Conservation (phyloP, 805 yeast genomes). For the Starmerella bombi region DNA sequence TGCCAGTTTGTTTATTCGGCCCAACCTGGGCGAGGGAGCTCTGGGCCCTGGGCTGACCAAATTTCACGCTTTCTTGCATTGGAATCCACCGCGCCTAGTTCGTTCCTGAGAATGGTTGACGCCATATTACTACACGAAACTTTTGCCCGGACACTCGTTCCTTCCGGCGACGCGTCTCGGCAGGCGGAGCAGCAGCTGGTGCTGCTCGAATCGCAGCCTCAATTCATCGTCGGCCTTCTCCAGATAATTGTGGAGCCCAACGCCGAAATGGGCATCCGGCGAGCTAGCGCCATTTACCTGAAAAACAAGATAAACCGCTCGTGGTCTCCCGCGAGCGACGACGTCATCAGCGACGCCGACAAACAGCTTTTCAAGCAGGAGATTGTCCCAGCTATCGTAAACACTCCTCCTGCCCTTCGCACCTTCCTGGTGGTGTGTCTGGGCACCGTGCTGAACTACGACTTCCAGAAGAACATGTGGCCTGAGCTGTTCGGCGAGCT, state of each 20-base stretch:
- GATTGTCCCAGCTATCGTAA: constrained; percentile 48
- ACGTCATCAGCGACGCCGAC: constrained; percentile 36
- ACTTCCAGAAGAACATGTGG: constrained; percentile 41
- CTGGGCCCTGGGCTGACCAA: too few species aligned
- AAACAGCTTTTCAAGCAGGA: constrained; percentile 60
- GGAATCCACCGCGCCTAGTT: too few species aligned
- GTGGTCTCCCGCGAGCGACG: constrained; percentile 36
- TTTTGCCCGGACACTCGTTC: constrained; percentile 56
- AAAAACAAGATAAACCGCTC: constrained; percentile 56
- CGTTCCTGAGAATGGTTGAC: constrained; percentile 54
- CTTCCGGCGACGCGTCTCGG: constrained; percentile 48
- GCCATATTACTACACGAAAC: constrained; percentile 53
- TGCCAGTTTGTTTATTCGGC: too few species aligned
- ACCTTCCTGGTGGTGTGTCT: constrained; percentile 31
- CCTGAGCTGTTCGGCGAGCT: constrained; percentile 39
- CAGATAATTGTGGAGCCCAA: constrained; percentile 50
- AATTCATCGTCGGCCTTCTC: constrained; percentile 71
- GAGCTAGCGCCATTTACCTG: constrained; percentile 70
- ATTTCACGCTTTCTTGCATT: too few species aligned
- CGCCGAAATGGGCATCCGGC: constrained; percentile 40
- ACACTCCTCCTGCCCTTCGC: constrained; percentile 31
- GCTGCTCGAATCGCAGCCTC: constrained; percentile 43
- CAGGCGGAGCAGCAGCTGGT: constrained; percentile 59
- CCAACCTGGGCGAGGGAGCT: too few species aligned
- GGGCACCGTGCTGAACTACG: constrained; percentile 36